Base-by-base conservation (phyloP, 148 eudicot genomes). In the Nyssa sinensis region DNA sequence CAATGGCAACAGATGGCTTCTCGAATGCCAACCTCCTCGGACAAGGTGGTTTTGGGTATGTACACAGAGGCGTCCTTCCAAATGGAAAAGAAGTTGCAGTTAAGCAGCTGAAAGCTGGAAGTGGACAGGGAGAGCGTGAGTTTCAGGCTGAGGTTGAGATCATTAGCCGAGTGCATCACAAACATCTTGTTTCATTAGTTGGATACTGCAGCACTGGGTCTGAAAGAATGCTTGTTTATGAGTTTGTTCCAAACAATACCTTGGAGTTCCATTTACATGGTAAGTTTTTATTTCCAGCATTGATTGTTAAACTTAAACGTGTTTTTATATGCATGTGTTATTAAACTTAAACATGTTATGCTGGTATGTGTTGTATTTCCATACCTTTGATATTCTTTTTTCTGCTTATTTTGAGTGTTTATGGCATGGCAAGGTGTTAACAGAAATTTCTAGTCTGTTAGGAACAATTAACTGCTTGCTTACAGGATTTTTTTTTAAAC, bases 21-120 rank as follows among this genome's bases (percentile, higher is more conserved):
- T 88, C 98, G 1, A 86, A 92, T 60, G 88, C 91, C 27, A 92
- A 94, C 75, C 86, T 94, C 37, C 87, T 94, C 51, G 98, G 98
- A 28, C 97, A 94, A 83, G 98, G 98, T 82, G 98, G 98, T 63
- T 94, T 94, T 82, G 98, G 98, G 27, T 92, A 87, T 82, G 98
- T 94, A 37, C 97, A 94, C 58, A 87, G 83, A 66, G 98, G 98
- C 34, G 80, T 94, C 74, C 92, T 94, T 77, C 98, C 97, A 4
- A 94, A 90, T 70, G 97, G 98, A 30, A 94, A 94, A 84, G 96
- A 94, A 73, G 94, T 94, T 49, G 98, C 98, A 9, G 88, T 94
- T 62, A 94, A 94, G 86, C 86, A 92, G 74, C 87, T 94, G 66
- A 94, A 92, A 84, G 88, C 89, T 25, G 98, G 98, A 14, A 94